Evolutionary conservation across 306 rosid genomes (phyloP).

Genomic region (Vicia sativa): DNA sequence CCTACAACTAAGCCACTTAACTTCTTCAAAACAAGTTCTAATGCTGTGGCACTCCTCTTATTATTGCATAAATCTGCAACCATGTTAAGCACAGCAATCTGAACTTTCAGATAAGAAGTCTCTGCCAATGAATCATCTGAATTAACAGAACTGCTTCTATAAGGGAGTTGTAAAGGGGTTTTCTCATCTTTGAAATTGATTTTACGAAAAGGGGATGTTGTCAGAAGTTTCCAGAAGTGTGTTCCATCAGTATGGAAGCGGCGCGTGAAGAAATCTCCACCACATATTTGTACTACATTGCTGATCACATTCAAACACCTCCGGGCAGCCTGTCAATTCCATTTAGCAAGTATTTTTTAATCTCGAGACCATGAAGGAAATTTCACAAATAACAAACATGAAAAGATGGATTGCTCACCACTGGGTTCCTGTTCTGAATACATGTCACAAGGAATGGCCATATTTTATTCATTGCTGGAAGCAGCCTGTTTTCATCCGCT

Average conservation of each 20-base stretch:
- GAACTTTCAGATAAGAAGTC: slow-evolving; percentile 78
- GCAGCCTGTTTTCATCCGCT: slow-evolving; percentile 83
- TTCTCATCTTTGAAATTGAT: slow-evolving; percentile 56
- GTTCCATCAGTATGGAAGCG: slow-evolving; percentile 75
- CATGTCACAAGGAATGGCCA: slow-evolving; percentile 90
- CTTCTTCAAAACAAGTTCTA: slow-evolving; percentile 78
- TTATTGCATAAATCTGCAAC: slow-evolving; percentile 70
- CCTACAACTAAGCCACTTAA: slow-evolving; percentile 75
- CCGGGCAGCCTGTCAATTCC: slow-evolving; percentile 63
- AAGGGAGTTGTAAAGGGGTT: slow-evolving; percentile 74
- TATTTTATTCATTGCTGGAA: slow-evolving; percentile 94
- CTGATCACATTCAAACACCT: slow-evolving; percentile 68
- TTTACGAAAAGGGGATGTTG: slow-evolving; percentile 66
- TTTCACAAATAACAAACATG: slow-evolving; percentile 20
- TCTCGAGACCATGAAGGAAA: slow-evolving; percentile 14
- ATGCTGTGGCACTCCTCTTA: slow-evolving; percentile 63
- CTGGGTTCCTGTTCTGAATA: slow-evolving; percentile 69
- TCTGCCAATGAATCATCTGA: slow-evolving; percentile 72
- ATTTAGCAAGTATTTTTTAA: slow-evolving; percentile 1
- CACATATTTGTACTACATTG: slow-evolving; percentile 64
- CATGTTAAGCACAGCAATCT: slow-evolving; percentile 82
- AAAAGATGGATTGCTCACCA: slow-evolving; percentile 57
- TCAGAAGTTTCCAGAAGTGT: slow-evolving; percentile 83
- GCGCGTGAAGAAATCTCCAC: slow-evolving; percentile 90
- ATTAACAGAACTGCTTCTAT: slow-evolving; percentile 54